Evolutionary conservation across 2,329 filamentous ascomycete genomes (phyloP).

Genomic region (Dactylellina sp.): DNA sequence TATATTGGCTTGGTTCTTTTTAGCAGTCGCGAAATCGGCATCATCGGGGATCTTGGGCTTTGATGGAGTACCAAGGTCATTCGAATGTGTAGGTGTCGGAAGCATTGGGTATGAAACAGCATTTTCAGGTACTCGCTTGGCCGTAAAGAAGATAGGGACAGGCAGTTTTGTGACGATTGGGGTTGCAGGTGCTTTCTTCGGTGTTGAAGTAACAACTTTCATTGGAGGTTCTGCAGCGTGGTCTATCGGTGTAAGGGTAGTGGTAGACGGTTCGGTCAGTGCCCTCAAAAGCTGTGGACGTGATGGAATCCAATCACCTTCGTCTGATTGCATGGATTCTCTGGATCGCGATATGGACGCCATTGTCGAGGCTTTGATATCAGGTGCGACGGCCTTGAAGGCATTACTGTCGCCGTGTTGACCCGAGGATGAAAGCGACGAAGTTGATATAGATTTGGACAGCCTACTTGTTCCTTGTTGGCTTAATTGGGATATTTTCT

Average conservation of each 20-base stretch:
- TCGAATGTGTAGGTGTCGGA: background rate
- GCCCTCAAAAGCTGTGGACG: constrained; percentile 10
- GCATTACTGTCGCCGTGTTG: constrained; percentile 22
- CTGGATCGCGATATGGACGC: background rate
- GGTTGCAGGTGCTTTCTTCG: constrained; percentile 3
- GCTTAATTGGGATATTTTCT: constrained; percentile 84
- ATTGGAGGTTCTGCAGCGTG: background rate
- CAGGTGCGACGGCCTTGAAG: background rate
- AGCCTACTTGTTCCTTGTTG: constrained; percentile 67
- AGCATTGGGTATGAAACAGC: constrained; percentile 24
- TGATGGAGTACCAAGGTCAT: constrained; percentile 4
- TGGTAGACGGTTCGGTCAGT: background rate
- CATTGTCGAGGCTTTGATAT: background rate
- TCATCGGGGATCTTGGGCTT: constrained; percentile 10
- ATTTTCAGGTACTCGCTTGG: constrained; percentile 1
- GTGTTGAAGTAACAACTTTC: background rate
- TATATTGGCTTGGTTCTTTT: constrained; percentile 48
- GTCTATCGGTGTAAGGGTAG: background rate
- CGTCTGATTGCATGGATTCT: constrained; percentile 42
- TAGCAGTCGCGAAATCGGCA: constrained; percentile 7
- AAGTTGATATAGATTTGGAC: constrained; percentile 38
- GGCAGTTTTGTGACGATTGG: constrained; percentile 36
- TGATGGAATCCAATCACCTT: constrained; percentile 53
- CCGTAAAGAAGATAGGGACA: constrained; percentile 1
- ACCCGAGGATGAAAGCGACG: constrained; percentile 48